Evolutionary conservation across 2,329 filamentous ascomycete genomes (phyloP).

Genomic region (Phialophora expanda): DNA sequence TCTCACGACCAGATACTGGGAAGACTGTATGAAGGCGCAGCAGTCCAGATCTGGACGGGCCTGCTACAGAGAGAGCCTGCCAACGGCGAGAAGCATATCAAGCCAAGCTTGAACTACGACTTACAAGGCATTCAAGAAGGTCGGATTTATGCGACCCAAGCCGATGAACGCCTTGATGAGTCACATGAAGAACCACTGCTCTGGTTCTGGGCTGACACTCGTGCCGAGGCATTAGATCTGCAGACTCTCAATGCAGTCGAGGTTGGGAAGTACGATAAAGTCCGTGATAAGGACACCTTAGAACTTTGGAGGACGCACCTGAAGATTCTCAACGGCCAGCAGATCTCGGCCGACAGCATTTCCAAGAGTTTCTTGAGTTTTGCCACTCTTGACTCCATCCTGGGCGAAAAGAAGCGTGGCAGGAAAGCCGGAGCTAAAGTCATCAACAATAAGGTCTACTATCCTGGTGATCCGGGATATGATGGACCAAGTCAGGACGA

Average conservation of each 20-base stretch:
- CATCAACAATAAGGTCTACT: conserved; percentile 36
- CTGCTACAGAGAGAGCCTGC: conserved; percentile 44
- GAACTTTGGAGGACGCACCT: conserved; percentile 52
- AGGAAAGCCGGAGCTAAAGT: conserved; percentile 37
- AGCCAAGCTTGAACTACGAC: conserved; percentile 52
- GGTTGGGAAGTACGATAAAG: conserved; percentile 54
- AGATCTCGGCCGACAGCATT: conserved; percentile 15
- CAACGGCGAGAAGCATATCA: conserved; percentile 35
- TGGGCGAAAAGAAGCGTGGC: conserved; percentile 21
- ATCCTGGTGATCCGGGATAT: conserved; percentile 31
- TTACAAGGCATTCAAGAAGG: conserved; percentile 53
- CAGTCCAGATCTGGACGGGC: conserved; percentile 46
- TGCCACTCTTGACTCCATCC: conserved; percentile 17
- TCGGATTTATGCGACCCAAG: conserved; percentile 52
- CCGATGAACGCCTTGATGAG: conserved; percentile 56
- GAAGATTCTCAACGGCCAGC: conserved; percentile 50
- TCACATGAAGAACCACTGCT: conserved; percentile 38
- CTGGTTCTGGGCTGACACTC: conserved; percentile 65
- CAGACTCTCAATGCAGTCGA: conserved; percentile 61
- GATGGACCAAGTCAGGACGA: conserved; percentile 14
- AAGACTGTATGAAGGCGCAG: conserved; percentile 59
- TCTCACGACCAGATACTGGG: conserved; percentile 60
- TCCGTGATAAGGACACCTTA: conserved; percentile 50
- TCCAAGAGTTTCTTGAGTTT: conserved; percentile 6
- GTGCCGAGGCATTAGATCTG: conserved; percentile 62